Percentiles rank a stretch among this genome's conserved stretches.
phyloP scores from a whole-genome alignment of 805 yeast species.

The Monosporozyma yasuniensis region DNA sequence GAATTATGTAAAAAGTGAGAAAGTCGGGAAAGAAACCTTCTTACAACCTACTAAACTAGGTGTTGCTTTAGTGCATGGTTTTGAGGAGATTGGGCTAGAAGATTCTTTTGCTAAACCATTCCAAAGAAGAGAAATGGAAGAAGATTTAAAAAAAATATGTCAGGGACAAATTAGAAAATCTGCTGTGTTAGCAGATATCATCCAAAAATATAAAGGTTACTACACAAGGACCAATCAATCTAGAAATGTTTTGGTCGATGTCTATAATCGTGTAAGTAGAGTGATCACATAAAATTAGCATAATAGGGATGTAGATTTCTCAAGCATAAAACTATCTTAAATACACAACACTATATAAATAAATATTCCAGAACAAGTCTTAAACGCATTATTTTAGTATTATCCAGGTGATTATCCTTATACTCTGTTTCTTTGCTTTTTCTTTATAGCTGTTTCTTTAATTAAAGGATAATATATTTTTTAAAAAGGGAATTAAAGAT shows the following conservation, averaged over 20 bases:
- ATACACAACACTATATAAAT: background rate
- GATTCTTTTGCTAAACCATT: slow-evolving; percentile 87
- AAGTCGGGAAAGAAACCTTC: slow-evolving; percentile 32
- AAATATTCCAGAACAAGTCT: background rate
- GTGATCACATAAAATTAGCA: slow-evolving; percentile 2
- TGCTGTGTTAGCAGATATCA: slow-evolving; percentile 46
- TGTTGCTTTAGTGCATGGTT: slow-evolving; percentile 78
- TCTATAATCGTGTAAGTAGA: slow-evolving; percentile 13
- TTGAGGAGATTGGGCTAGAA: slow-evolving; percentile 61
- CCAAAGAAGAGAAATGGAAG: slow-evolving; percentile 68
- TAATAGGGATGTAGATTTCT: too few relatives aligned
- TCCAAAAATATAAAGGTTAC: slow-evolving; percentile 50
- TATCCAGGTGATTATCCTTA: background rate
- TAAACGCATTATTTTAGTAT: background rate
- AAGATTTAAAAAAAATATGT: slow-evolving; percentile 55
- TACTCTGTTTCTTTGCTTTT: background rate
- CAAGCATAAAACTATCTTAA: too few relatives aligned
- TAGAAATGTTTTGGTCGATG: slow-evolving; percentile 24
- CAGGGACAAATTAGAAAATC: slow-evolving; percentile 48
- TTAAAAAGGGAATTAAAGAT: background rate
- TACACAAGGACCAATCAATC: slow-evolving; percentile 22
- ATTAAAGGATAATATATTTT: background rate
- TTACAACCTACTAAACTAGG: slow-evolving; percentile 80
- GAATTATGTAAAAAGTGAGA: slow-evolving; percentile 50
- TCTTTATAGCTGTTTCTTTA: background rate